Evolutionary conservation across 192 early-diverging fungal genomes (phyloP).

Genomic region (Entomortierella beljakovae): DNA sequence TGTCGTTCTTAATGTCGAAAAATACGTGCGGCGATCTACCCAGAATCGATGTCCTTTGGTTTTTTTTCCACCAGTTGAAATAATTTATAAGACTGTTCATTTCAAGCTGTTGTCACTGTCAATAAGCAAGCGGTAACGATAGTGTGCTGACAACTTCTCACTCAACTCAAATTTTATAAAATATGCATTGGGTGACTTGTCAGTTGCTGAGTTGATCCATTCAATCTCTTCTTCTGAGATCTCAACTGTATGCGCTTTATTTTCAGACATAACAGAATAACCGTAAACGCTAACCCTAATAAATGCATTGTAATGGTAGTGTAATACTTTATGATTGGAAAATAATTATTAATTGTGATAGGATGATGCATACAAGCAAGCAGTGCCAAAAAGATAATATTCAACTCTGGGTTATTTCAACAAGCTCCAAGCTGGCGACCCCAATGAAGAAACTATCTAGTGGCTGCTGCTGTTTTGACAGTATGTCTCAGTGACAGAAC

Average conservation of each 20-base stretch:
- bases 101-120: background rate
- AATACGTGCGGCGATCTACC: background rate
- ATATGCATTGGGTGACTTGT: slow-evolving; percentile 1
- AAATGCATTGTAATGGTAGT: slow-evolving; percentile 4
- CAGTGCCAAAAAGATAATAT: slow-evolving; percentile 23
- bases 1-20: background rate
- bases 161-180: slow-evolving; percentile 9
- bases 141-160: background rate
- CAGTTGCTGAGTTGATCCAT: slow-evolving; percentile 10
- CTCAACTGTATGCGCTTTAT: background rate
- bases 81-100: background rate
- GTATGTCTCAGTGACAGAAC: slow-evolving; percentile 16
- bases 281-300: background rate
- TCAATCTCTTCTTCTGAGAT: slow-evolving; percentile 2
- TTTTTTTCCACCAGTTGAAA: background rate
- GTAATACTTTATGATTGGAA: too few species aligned
- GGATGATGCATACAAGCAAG: slow-evolving; percentile 10
- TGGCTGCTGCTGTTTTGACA: slow-evolving; percentile 17
- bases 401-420: slow-evolving; percentile 14
- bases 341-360: slow-evolving; percentile 16
- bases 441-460: slow-evolving; percentile 12
- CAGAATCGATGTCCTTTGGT: background rate
- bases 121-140: slow-evolving; percentile 9
- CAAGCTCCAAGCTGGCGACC: slow-evolving; percentile 11
- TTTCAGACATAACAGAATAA: background rate